phyloP scores from a whole-genome alignment of 2,329 filamentous ascomycete genomes.

The Stromatinia cepivora region DNA sequence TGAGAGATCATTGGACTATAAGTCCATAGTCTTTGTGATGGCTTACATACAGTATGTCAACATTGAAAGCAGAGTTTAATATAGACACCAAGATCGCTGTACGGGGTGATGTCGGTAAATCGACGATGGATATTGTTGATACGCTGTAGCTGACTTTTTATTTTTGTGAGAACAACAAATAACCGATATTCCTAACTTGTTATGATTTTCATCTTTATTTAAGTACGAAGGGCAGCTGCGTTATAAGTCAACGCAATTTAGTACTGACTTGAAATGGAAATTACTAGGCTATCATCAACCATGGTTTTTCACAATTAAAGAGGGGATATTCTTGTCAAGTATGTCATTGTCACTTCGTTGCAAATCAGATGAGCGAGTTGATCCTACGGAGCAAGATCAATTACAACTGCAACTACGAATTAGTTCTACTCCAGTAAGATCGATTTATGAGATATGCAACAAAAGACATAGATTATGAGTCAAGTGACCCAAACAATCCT shows the following conservation, averaged over 20 bases:
- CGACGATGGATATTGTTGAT: neutral
- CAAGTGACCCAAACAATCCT: neutral
- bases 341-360: neutral
- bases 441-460: constrained; percentile 4
- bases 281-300: too few relatives aligned
- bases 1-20: neutral
- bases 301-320: too few relatives aligned
- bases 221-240: neutral
- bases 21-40: neutral
- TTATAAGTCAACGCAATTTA: neutral
- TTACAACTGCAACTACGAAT: neutral
- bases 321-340: too few relatives aligned
- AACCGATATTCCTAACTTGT: neutral
- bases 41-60: neutral
- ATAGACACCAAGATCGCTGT: neutral
- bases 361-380: neutral
- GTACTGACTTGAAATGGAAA: neutral
- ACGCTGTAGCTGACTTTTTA: too few relatives aligned
- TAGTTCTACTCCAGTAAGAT: neutral
- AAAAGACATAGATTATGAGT: neutral
- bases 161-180: neutral
- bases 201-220: neutral
- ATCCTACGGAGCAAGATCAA: neutral
- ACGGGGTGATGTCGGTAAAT: too few relatives aligned
- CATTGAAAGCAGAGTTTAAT: neutral